phyloP scores from a whole-genome alignment of 2,329 filamentous ascomycete species.

The Juglanconis sp. region DNA sequence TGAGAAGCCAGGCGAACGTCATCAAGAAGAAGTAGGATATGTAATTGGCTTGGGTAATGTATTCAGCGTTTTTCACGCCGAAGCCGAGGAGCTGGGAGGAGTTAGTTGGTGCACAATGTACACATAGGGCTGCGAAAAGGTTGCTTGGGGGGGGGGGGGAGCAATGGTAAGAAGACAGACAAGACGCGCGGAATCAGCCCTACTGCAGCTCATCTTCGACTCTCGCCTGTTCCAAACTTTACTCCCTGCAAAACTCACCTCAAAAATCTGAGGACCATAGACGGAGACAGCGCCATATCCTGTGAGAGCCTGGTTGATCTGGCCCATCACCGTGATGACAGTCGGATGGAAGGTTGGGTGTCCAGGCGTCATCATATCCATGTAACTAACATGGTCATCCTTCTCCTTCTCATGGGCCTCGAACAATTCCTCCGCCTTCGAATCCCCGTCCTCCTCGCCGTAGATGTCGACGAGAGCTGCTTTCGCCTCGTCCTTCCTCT shows the following conservation, averaged over 20 bases:
- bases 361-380: constrained; percentile 54
- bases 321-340: constrained; percentile 59
- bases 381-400: constrained; percentile 45
- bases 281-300: constrained; percentile 59
- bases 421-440: constrained; percentile 40
- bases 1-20: constrained; percentile 58
- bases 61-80: constrained; percentile 46
- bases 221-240: too few species aligned
- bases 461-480: constrained; percentile 46
- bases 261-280: constrained; percentile 62
- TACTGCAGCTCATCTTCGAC: neutral
- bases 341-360: constrained; percentile 59
- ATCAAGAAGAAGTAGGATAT: constrained; percentile 59
- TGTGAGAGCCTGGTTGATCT: constrained; percentile 58
- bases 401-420: constrained; percentile 48
- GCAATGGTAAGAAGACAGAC: neutral
- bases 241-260: constrained; percentile 2
- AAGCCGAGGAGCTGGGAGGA: constrained; percentile 51
- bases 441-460: constrained; percentile 36
- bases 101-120: neutral
- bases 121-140: neutral
- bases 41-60: constrained; percentile 58
- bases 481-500: constrained; percentile 46
- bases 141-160: neutral
- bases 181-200: neutral